Evolutionary conservation across 2,329 filamentous ascomycete genomes (phyloP).

Genomic region (Cercospora zeina): DNA sequence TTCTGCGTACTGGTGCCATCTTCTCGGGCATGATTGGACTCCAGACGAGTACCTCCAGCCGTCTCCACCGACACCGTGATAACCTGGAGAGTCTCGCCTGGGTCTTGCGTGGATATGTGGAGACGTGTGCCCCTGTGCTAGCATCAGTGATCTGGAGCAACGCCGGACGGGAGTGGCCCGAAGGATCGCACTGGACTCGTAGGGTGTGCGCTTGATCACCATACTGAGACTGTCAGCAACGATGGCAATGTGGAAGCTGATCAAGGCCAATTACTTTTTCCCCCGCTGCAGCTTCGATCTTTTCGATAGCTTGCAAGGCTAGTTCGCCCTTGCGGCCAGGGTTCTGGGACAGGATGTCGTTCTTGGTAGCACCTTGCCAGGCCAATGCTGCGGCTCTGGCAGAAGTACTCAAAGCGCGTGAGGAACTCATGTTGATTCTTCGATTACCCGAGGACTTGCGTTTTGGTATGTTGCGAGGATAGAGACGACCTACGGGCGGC

Average conservation of each 20-base stretch:
- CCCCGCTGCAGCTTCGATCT: constrained; percentile 1
- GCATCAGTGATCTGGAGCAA: background rate
- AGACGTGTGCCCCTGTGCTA: constrained; percentile 5
- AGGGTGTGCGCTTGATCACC: constrained; percentile 1
- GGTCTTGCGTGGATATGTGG: constrained; percentile 10
- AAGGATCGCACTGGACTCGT: background rate
- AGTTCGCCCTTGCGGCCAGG: background rate
- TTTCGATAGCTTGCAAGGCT: background rate
- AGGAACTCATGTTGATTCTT: no score
- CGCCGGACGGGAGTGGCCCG: background rate
- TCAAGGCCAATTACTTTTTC: background rate
- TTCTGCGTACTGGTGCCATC: constrained; percentile 10
- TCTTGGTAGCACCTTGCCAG: no score
- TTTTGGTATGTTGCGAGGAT: no score
- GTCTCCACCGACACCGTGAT: constrained; percentile 12
- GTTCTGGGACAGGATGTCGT: background rate
- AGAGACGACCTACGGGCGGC: no score
- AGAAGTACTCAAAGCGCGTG: no score
- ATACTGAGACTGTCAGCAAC: background rate
- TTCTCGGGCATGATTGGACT: constrained; percentile 6
- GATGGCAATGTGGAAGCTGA: background rate
- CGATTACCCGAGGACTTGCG: no score
- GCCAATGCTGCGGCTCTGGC: no score
- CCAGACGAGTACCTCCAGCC: constrained; percentile 6
- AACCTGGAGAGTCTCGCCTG: constrained; percentile 8